Percentiles rank a stretch among this genome's conserved stretches.
Conservation (phyloP, 1,139 yeast species). For the Eremothecium cymbalariae region DNA sequence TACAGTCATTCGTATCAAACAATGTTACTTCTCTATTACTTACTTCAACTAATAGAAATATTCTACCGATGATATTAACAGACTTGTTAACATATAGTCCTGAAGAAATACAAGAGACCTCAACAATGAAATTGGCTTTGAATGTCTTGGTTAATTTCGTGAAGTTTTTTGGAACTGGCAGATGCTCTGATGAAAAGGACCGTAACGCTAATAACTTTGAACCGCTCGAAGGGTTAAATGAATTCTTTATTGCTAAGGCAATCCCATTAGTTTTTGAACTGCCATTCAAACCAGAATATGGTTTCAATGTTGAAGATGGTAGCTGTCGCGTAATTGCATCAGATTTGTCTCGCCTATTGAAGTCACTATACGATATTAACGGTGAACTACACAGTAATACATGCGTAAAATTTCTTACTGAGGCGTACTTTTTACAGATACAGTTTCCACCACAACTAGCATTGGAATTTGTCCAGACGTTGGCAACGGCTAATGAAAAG, state of each 20-base stretch:
- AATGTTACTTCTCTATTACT: slow-evolving; percentile 71
- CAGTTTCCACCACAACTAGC: slow-evolving; percentile 52
- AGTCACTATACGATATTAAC: slow-evolving; percentile 42
- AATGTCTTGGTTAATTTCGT: slow-evolving; percentile 62
- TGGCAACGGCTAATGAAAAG: slow-evolving; percentile 48
- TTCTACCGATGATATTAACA: slow-evolving; percentile 56
- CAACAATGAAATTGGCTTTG: slow-evolving; percentile 61
- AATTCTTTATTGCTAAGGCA: slow-evolving; percentile 58
- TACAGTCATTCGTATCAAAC: slow-evolving; percentile 65
- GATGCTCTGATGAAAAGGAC: slow-evolving; percentile 45
- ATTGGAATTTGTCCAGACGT: slow-evolving; percentile 48
- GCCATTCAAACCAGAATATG: slow-evolving; percentile 57
- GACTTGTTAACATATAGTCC: slow-evolving; percentile 61
- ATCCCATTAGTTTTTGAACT: slow-evolving; percentile 69
- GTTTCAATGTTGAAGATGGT: slow-evolving; percentile 66
- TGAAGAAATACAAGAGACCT: slow-evolving; percentile 43
- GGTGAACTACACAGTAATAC: slow-evolving; percentile 30
- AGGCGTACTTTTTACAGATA: slow-evolving; percentile 46
- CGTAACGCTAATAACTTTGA: slow-evolving; percentile 47
- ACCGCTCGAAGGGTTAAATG: slow-evolving; percentile 63
- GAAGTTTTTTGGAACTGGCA: slow-evolving; percentile 60
- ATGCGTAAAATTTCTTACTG: slow-evolving; percentile 44
- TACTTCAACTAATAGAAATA: slow-evolving; percentile 54
- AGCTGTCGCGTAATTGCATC: slow-evolving; percentile 65
- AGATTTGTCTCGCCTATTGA: slow-evolving; percentile 67